Evolutionary conservation across 768 basidiomycete genomes (phyloP), one percentile per base, ranked within the genome.

Genomic region (Lentinula raphanica): DNA sequence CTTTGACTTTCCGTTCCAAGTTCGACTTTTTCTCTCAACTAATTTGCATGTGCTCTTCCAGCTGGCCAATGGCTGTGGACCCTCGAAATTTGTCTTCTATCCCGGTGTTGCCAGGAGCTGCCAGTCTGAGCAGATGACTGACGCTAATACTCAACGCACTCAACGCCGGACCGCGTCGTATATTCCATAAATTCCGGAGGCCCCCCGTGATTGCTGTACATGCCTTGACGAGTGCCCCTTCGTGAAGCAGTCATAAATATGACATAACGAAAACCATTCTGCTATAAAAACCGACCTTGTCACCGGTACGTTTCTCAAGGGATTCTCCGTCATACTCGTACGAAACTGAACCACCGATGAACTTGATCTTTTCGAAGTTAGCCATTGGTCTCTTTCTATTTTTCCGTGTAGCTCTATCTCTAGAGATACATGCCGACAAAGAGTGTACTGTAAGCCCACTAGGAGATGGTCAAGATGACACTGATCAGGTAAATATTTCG

Each of bases 401-500:
- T 15, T 27, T 53, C 17, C 23, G 21, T 15, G 15, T 28, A 36
- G 12, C 12, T 35, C n/a, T 27, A 11, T 35, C 21, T 3, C n/a
- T 28, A 12, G 46, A 11, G 7, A 31, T 28, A 48, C 27, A 25
- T 21, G 6, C 5, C 23, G 13, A 39, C 35, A 53, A 53, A 8
- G 28, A 40, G 28, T 63, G 62, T 42, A 56, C 39, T 1, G 44
- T 63, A 27, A 45, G 36, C 17, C 68, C 68, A 3, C 59, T 68
- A 17, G 68, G 68, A 13, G 35, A 17, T 8, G 68, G 68, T 21
- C 46, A 58, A 49, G 67, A 68, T 49, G 68, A 69, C 40, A 69
- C 67, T 17, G 62, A 63, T 36, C 65, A 66, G 62, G 64, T 64
- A n/a, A 6, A 45, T 27, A 38, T 6, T 8, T 17, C 4, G 19